Conservation (phyloP, 306 rosid species). For the cucumber (Cucumis sativus) region DNA sequence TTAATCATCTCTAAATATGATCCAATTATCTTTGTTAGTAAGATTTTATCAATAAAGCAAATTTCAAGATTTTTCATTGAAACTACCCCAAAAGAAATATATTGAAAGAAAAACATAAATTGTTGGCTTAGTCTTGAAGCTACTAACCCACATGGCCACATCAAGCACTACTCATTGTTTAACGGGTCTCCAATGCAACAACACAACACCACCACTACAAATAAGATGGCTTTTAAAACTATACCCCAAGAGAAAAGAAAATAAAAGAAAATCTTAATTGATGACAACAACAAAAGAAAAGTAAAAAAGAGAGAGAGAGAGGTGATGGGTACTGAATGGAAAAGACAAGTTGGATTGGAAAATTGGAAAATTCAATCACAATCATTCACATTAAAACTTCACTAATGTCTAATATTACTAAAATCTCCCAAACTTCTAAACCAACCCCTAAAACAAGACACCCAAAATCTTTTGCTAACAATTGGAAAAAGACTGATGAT, state of each 20-base stretch:
- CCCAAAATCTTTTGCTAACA: background rate
- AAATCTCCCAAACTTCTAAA: background rate
- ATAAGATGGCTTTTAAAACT: background rate
- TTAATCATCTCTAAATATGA: no score
- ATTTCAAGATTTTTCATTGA: background rate
- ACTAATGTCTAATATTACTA: background rate
- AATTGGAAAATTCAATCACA: background rate
- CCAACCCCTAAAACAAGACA: background rate
- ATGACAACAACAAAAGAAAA: background rate
- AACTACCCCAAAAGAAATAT: background rate
- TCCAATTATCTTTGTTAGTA: background rate
- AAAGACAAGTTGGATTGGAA: background rate
- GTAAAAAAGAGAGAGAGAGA: background rate
- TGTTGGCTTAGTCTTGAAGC: background rate
- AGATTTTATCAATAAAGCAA: background rate
- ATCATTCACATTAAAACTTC: background rate
- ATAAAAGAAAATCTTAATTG: background rate
- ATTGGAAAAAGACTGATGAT: background rate
- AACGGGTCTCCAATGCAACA: background rate
- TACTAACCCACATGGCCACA: constrained; percentile 8
- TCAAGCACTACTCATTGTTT: background rate
- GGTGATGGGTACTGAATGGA: background rate
- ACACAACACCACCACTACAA: background rate
- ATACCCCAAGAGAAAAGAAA: background rate
- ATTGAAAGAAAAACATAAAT: background rate